Percentiles rank a stretch among this genome's conserved stretches.
Conservation (phyloP, 2,329 filamentous ascomycete genomes). For the Aspergillus luchuensis region DNA sequence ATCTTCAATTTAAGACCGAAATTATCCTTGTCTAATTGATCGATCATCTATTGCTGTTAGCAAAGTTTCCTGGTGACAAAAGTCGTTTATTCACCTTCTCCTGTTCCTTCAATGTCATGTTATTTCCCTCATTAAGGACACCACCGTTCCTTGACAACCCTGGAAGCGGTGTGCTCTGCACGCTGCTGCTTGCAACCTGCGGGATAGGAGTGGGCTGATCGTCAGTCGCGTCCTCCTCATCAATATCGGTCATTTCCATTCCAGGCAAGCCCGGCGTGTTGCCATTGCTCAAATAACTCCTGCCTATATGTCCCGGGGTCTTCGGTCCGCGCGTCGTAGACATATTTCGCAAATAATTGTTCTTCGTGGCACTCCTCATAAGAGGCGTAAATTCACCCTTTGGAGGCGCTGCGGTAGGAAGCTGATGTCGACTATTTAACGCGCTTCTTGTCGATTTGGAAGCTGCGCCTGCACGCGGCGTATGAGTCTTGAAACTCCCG, state of each 20-base stretch:
- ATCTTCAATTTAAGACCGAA: conserved; percentile 97
- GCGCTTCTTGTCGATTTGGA: conserved; percentile 45
- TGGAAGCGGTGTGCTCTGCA: conserved; percentile 78
- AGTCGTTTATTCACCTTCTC: conserved; percentile 68
- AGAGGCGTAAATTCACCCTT: conserved; percentile 89
- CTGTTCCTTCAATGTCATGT: conserved; percentile 90
- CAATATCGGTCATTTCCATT: conserved; percentile 70
- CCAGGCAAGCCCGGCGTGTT: conserved; percentile 73
- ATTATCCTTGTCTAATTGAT: conserved; percentile 97
- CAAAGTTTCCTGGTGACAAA: not conserved
- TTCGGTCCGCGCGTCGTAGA: conserved; percentile 62
- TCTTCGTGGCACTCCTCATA: conserved; percentile 75
- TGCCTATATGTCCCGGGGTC: conserved; percentile 69
- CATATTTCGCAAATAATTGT: conserved; percentile 61
- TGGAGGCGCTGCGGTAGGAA: conserved; percentile 59
- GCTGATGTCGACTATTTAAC: conserved; percentile 70
- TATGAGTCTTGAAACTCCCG: conserved; percentile 63
- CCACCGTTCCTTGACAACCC: conserved; percentile 68
- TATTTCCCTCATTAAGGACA: conserved; percentile 74
- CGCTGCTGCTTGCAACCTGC: conserved; percentile 75
- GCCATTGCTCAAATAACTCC: conserved; percentile 65
- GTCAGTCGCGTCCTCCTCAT: conserved; percentile 65
- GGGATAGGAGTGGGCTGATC: conserved; percentile 73
- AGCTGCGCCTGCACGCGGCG: conserved; percentile 70
- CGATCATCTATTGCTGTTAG: conserved; percentile 62